phyloP scores from a whole-genome alignment of 805 yeast genomes.

The Yarrowia porcina region DNA sequence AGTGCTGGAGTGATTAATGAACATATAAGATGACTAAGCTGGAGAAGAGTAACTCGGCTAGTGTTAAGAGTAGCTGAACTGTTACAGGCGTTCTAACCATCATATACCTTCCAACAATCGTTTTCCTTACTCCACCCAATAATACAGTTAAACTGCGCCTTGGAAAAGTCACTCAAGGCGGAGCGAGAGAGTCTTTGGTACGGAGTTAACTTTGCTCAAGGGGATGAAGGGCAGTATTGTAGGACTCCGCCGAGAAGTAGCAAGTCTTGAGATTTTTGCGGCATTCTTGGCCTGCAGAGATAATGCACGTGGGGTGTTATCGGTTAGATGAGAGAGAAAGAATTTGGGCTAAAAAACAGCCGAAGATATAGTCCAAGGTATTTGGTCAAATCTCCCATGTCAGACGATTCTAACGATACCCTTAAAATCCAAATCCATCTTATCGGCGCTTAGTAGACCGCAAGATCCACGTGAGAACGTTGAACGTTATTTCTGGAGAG shows the following conservation, averaged over 20 bases:
- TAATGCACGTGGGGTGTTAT: background rate
- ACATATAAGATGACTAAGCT: too few relatives aligned
- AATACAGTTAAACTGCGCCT: constrained; percentile 7
- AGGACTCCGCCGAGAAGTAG: background rate
- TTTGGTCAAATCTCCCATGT: too few relatives aligned
- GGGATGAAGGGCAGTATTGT: background rate
- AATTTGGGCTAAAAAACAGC: background rate
- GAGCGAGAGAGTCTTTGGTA: background rate
- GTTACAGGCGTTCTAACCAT: too few relatives aligned
- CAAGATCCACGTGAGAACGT: background rate
- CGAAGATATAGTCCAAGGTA: background rate
- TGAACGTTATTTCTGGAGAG: background rate
- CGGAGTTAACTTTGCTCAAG: too few relatives aligned
- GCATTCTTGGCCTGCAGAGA: background rate
- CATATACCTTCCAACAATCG: too few relatives aligned
- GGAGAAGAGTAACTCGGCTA: too few relatives aligned
- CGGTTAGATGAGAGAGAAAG: too few relatives aligned
- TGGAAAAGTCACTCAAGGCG: constrained; percentile 5
- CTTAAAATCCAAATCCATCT: background rate
- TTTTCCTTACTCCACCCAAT: background rate
- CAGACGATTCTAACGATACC: background rate
- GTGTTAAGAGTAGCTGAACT: too few relatives aligned
- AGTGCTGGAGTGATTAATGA: too few relatives aligned
- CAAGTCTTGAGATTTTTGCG: background rate
- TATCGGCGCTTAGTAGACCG: background rate